Evolutionary conservation across 257 asterid species (phyloP), one percentile per base, ranked within the genome.

Genomic region (Schizonepeta tenuifolia): DNA sequence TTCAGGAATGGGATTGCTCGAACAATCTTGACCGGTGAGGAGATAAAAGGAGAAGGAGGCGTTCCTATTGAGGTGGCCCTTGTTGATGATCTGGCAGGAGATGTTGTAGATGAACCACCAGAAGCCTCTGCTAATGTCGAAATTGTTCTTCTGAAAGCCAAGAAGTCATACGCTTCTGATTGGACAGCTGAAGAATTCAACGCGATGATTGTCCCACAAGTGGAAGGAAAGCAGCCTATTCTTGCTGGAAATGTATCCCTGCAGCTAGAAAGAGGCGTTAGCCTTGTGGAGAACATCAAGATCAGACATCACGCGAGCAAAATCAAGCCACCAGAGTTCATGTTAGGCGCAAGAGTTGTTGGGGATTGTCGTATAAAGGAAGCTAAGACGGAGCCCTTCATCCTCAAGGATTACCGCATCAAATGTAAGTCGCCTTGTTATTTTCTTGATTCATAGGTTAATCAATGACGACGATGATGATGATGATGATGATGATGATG

Each of bases 361-460:
- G 79, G 78, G 33, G 33, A 28, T 3, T 28, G 33, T 26, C 36
- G 11, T 21, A 44, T 88, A 14, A 79, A 75, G 75, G 86, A 82
- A 75, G 92, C 85, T 28, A 81, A 26, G 72, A 79, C 88, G 2
- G 77, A 77, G 38, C n/a, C 81, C 40, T 84, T 87, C 58, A 21
- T 18, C 4, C 80, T 85, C 68, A 79, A 78, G 68, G 77, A 81
- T 62, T 72, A 14, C 43, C 90, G 87, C 21, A 36, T 1, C 46
- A 70, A 75, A 80, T 82, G 92, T 85, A 68, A 79, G 85, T 47
- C 38, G 0, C 18, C 57, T 41, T 28, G 47, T 55, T 50, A 56
- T 64, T 67, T 53, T 0, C 64, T 5, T 4, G 36, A 31, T 31
- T 31, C 6, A 20, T 6, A 21, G 6, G 21, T 26, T 57, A 6